These are phyloP conservation scores for Penicillium sp. DNA, from an alignment of 2,329 filamentous ascomycete genomes.

Conservation along the genomic window DNA sequence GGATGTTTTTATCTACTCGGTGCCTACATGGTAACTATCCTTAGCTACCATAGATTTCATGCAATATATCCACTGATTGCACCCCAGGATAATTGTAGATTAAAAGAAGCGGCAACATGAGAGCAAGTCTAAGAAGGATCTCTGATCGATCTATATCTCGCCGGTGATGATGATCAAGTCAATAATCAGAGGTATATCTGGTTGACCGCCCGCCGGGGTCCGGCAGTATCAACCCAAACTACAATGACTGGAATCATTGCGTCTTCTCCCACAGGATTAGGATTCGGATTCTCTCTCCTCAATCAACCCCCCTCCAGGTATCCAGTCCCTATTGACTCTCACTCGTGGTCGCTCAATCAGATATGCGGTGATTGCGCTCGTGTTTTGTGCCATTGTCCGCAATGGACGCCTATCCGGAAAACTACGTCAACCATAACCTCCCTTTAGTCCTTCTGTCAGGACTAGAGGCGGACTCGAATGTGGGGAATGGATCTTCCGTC, in stretches of 20 bases:
- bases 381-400: conserved; percentile 26
- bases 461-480: conserved; percentile 46
- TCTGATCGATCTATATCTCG: no score
- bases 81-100: no score
- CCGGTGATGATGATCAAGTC: no score
- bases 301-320: no score
- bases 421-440: conserved; percentile 80
- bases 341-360: conserved; percentile 10
- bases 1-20: no score
- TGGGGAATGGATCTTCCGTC: conserved; percentile 25
- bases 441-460: conserved; percentile 80
- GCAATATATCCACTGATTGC: no score
- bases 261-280: background rate
- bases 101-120: no score
- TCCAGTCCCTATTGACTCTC: no score
- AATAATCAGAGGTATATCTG: background rate
- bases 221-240: background rate
- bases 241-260: background rate
- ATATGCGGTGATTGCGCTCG: conserved; percentile 32
- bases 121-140: no score
- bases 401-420: conserved; percentile 48
- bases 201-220: background rate
- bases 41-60: no score
- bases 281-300: background rate
- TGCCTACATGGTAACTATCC: no score